Evolutionary conservation across 2,329 filamentous ascomycete species (phyloP).

Genomic region (Fusarium denticulatum): DNA sequence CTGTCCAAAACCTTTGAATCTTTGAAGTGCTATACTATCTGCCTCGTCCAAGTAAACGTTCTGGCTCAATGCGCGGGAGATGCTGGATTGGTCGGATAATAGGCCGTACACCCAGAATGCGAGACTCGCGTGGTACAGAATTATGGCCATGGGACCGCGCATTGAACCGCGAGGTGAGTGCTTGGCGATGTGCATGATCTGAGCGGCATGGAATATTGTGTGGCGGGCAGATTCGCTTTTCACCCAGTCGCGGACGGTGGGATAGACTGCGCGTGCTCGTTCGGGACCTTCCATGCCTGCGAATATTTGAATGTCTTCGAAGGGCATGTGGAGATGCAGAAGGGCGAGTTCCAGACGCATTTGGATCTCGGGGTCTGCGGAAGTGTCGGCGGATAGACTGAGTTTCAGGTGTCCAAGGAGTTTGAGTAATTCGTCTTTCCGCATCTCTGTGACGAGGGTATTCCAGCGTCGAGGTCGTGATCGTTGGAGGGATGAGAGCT

Average conservation of each 20-base stretch:
- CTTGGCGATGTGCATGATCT: slow-evolving; percentile 39
- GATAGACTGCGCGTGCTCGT: slow-evolving; percentile 48
- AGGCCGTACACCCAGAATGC: slow-evolving; percentile 44
- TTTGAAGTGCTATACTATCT: slow-evolving; percentile 12
- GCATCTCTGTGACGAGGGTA: slow-evolving; percentile 39
- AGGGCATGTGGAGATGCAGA: slow-evolving; percentile 52
- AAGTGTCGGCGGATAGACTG: neutral
- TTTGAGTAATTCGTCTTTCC: slow-evolving; percentile 44
- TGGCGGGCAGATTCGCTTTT: slow-evolving; percentile 48
- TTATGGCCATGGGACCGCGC: slow-evolving; percentile 39
- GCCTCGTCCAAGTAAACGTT: slow-evolving; percentile 12
- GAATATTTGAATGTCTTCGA: slow-evolving; percentile 55
- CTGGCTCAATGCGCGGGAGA: neutral
- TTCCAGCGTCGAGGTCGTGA: slow-evolving; percentile 42
- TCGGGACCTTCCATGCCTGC: slow-evolving; percentile 55
- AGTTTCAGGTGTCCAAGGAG: slow-evolving; percentile 37
- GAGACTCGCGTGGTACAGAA: slow-evolving; percentile 43
- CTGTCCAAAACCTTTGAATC: slow-evolving; percentile 28
- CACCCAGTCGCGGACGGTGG: slow-evolving; percentile 50
- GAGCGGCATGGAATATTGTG: slow-evolving; percentile 44
- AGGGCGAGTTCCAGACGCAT: slow-evolving; percentile 48
- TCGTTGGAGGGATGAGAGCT: slow-evolving; percentile 41
- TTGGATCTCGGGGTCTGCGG: slow-evolving; percentile 34
- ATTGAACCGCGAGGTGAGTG: slow-evolving; percentile 27
- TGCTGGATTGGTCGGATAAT: neutral